These are phyloP conservation scores for Phytophthora citrophthora DNA, from an alignment of 352 stramenopile species.

Conservation along the genomic window DNA sequence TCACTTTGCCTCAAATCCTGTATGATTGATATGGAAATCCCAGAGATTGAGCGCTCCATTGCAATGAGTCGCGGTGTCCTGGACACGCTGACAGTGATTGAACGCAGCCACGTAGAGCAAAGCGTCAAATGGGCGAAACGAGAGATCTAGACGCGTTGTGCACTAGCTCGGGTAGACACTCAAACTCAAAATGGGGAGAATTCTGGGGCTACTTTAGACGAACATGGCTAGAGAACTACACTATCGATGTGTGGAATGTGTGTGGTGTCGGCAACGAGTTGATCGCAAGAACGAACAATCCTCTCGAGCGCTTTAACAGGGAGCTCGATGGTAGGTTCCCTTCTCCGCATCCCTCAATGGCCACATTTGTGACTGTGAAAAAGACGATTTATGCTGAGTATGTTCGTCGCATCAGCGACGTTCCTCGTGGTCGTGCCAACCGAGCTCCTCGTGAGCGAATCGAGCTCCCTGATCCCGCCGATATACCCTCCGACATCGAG, in stretches of 20 bases:
- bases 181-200: neutral
- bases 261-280: constrained; percentile 16
- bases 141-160: neutral
- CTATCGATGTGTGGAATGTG: constrained; percentile 3
- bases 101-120: neutral
- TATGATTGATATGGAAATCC: constrained; percentile 24
- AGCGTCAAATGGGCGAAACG: constrained; percentile 5
- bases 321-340: constrained; percentile 5
- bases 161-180: neutral
- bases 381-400: too few species aligned
- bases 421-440: too few species aligned
- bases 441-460: too few species aligned
- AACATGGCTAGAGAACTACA: constrained; percentile 4
- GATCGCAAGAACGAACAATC: constrained; percentile 15
- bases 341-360: too few species aligned
- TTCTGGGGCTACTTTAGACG: constrained; percentile 7
- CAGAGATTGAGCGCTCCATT: constrained; percentile 5
- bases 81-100: constrained; percentile 10
- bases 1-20: too few species aligned
- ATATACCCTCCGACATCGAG: too few species aligned
- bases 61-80: constrained; percentile 2
- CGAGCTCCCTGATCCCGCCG: too few species aligned
- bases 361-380: too few species aligned
- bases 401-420: too few species aligned
- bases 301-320: constrained; percentile 3